Base-by-base conservation (phyloP, 2,329 filamentous ascomycete genomes). In the Acephala macrosclerotiorum region DNA sequence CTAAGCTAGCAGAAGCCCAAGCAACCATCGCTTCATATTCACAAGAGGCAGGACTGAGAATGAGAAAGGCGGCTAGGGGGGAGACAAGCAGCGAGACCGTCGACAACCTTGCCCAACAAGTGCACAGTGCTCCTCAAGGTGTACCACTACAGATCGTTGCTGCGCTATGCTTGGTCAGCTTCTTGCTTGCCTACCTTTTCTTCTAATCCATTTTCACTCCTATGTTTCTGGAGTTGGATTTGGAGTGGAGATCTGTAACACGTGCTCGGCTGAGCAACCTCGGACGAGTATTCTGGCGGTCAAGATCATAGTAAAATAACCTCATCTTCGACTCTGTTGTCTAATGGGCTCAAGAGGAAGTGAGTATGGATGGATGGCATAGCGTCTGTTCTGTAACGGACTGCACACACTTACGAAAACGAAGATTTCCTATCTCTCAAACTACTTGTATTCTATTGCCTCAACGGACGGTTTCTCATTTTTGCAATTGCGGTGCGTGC, bases 171-270 rank as follows among this genome's bases (percentile, higher is more conserved):
- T 83, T 99, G 74, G 74, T 97, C 70, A 94, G 93, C 83, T 99
- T 99, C 82, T 80, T 99, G 76, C 86, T 98, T 73, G 96, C 94
- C 63, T 99, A 97, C 81, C 88, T 98, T 79, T 94, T 99, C 84
- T 99, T 99, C 80, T 99, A 89, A 84, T 55, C 58, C 29, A 35
- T 26, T 38, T 6, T 55, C 12, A 26, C 38, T 45, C 14, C 26
- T 47, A 29, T 20, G 42, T 40, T 26, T 3, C 22, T 61, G 61
- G 56, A 63, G 20, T 45, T 60, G 38, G 47, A 49, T 26, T 38
- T 11, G 33, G 38, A 36, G 56, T 35, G 16, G 26, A 47, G 40
- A 47, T 26, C 51, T 53, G 59, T 49, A 53, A 58, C 36, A 40
- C 29, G 49, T 33, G 49, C 49, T 29, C 49, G 12, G 22, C 49